Evolutionary conservation across 2,329 filamentous ascomycete genomes (phyloP).

Genomic region (Apiospora kogelbergensis): DNA sequence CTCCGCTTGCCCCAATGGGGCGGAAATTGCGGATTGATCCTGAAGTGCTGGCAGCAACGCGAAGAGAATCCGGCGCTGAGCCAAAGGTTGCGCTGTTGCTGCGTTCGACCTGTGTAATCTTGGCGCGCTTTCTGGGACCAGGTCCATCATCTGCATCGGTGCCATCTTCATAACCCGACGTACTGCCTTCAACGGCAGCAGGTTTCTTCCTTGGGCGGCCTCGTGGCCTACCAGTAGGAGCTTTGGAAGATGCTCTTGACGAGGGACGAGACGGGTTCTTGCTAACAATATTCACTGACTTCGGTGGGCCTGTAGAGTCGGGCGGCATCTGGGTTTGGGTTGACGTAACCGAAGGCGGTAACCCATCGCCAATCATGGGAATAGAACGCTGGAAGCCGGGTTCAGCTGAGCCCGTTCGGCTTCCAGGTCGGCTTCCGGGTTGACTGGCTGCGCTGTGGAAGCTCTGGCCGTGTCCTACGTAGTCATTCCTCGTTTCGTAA

Average conservation of each 20-base stretch:
- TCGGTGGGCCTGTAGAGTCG: neutral
- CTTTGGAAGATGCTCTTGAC: constrained; percentile 57
- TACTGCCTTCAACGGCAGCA: constrained; percentile 57
- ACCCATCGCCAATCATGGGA: constrained; percentile 15
- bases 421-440: constrained; percentile 16
- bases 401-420: constrained; percentile 24
- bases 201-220: constrained; percentile 57
- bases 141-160: constrained; percentile 59
- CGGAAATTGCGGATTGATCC: constrained; percentile 84
- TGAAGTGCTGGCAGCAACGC: constrained; percentile 88
- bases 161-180: constrained; percentile 70
- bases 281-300: neutral
- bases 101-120: constrained; percentile 71
- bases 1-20: constrained; percentile 60
- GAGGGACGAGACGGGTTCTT: constrained; percentile 38
- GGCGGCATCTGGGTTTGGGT: neutral
- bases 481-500: constrained; percentile 24
- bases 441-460: constrained; percentile 19
- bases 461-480: constrained; percentile 13
- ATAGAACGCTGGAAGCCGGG: constrained; percentile 12
- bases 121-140: constrained; percentile 73
- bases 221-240: constrained; percentile 54
- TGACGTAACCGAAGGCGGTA: constrained; percentile 11
- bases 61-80: constrained; percentile 72
- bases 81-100: constrained; percentile 73